Conservation (phyloP, 495 filamentous ascomycete species). For the Neurospora sp. region DNA sequence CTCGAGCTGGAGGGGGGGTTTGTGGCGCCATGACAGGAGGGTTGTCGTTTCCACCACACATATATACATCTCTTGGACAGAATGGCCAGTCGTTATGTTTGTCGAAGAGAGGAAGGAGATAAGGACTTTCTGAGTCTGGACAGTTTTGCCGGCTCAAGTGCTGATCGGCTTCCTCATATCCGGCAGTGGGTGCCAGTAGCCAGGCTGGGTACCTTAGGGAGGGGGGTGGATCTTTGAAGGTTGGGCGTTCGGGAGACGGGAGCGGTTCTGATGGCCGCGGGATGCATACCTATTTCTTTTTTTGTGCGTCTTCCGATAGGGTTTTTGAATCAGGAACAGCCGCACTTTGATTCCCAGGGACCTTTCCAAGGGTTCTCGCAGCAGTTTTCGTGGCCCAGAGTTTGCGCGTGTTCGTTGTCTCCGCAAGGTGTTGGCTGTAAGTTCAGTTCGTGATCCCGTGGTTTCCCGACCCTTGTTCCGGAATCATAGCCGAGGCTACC, state of each 20-base stretch:
- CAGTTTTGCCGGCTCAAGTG: background rate
- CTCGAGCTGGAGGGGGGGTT: background rate
- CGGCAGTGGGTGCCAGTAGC: background rate
- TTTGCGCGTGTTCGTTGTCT: background rate
- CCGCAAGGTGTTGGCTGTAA: background rate
- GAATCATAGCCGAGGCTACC: background rate
- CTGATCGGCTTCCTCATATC: background rate
- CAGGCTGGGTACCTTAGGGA: background rate
- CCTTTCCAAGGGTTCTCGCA: background rate
- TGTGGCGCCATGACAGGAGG: background rate
- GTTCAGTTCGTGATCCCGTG: background rate
- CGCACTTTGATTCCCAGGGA: background rate
- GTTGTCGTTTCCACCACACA: background rate
- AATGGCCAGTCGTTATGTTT: background rate
- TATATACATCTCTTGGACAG: background rate
- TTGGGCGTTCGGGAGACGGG: background rate
- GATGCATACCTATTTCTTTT: background rate
- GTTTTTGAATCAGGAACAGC: background rate
- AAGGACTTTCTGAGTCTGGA: background rate
- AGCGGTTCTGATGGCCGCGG: background rate
- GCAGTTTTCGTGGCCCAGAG: background rate
- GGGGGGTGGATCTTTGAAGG: background rate
- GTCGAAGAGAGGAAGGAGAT: background rate
- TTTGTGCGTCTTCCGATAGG: background rate
- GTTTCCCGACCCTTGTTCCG: conserved; percentile 2